Base-by-base conservation (phyloP, 106 monocot species). In the Chionographis japonica region DNA sequence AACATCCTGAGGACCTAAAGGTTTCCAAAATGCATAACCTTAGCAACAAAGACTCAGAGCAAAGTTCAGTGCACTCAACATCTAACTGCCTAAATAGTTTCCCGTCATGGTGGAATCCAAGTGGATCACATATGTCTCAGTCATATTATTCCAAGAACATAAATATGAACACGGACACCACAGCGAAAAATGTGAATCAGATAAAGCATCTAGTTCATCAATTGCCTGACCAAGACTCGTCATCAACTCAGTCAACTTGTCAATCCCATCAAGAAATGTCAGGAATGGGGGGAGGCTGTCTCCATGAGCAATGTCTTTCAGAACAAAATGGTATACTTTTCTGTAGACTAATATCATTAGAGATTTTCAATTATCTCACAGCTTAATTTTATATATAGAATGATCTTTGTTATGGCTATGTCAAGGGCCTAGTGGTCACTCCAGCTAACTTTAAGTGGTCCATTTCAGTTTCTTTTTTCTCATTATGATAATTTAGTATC, bases 261-360 rank as follows among this genome's bases (percentile, higher is more conserved):
- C 79, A 80, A 50, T 86, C 83, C 15, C 93, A 79, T 54, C 91
- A 78, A 70, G 78, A 80, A 43, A 52, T 57, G 40, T 86, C 76
- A 12, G 78, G 51, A 73, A 63, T 67, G 57, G 83, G 84, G 13
- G 75, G 68, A 54, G 61, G 60, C 58, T 72, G 68, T 17, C 49
- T 61, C 50, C 65, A 64, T 41, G 81, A 68, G 52, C 80, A 81
- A 35, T 66, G n/a, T 63, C 50, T 80, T 67, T 84, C 76, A 65
- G 1, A 66, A 70, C 75, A 78, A 38, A 76, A 81, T 76, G 88
- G 84, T 84, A 81, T 7, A 20, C 9, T 46, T 46, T 46, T 6
- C 2, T 46, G 9, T 46, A 46, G 46, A 46, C 27, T 27, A 27
- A 27, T 27, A 27, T 27, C 27, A 27, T 27, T 27, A 27, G 1